A percentile compares a stretch with the other conserved stretches of the same genome.
Evolutionary conservation across 768 basidiomycete genomes (phyloP).

Genomic region (Pisolithus albus): DNA sequence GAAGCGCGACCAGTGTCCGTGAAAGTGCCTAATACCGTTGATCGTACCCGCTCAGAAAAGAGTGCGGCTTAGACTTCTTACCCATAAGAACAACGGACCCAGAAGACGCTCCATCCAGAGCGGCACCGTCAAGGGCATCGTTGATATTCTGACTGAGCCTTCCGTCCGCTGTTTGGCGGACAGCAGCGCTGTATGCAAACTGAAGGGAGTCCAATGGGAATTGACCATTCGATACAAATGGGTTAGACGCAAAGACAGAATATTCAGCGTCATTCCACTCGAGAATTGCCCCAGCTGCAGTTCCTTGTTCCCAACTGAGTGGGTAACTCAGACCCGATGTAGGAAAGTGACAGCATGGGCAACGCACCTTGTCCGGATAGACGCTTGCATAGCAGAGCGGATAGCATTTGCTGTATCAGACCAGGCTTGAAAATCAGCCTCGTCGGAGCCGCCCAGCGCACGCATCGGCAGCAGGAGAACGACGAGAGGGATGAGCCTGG

Average conservation of each 20-base stretch:
- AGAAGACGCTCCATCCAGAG: slow-evolving; percentile 24
- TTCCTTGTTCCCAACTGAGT: slow-evolving; percentile 27
- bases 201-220: slow-evolving; percentile 18
- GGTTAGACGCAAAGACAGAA: slow-evolving; percentile 18
- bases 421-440: background rate
- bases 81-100: slow-evolving; percentile 21
- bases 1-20: slow-evolving; percentile 9
- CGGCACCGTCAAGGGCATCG: slow-evolving; percentile 22
- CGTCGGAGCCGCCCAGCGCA: background rate
- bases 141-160: slow-evolving; percentile 22
- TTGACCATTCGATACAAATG: slow-evolving; percentile 10
- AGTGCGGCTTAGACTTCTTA: background rate
- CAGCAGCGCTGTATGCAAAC: slow-evolving; percentile 20
- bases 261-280: slow-evolving; percentile 21
- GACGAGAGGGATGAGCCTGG: background rate
- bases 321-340: background rate
- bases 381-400: slow-evolving; percentile 17
- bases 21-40: slow-evolving; percentile 4
- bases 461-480: background rate
- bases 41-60: background rate
- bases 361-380: slow-evolving; percentile 21
- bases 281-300: slow-evolving; percentile 18
- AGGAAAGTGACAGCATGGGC: background rate
- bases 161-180: slow-evolving; percentile 22
- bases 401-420: slow-evolving; percentile 5